Evolutionary conservation across 176 grass and related monocot genomes (phyloP), one percentile per base, ranked within the genome.

Genomic region (barley (Hordeum vulgare)): DNA sequence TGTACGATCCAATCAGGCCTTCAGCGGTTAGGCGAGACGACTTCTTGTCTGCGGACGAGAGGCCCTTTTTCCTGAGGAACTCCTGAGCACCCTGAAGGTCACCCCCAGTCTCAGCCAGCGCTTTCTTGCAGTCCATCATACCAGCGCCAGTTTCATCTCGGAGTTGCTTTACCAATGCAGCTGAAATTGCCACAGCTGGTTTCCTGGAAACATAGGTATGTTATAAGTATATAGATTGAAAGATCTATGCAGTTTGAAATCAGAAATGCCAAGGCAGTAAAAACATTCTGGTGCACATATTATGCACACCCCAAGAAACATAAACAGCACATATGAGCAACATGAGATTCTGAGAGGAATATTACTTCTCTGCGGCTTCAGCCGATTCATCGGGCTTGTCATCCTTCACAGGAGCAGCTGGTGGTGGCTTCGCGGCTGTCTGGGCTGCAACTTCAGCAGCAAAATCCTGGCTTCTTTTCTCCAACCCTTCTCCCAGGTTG

Each of bases 101-200:
- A 34, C 93, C 93, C 20, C 31, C 93, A 31, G 83, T 94, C 83
- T 99, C 97, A 61, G 85, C 77, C 9, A 99, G 83, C 8, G 93
- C 96, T 83, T 99, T 96, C 83, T 99, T 99, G 91, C 93, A 99
- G 41, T 99, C 96, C 96, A 94, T 99, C 96, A 99, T 99, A 68
- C 96, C 96, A 51, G 93, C 97, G 6, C 97, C 97, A 18, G 97
- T 99, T 85, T 99, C 97, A 21, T 96, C 93, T 66, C 97, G 90
- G 37, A 99, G 97, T 92, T 94, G 91, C 80, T 96, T 99, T 61
- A 99, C 97, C 80, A 99, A 81, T 66, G 89, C 81, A 35, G 93
- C 89, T 77, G 97, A 99, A 83, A 99, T 75, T 31, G 84, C 81
- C 76, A 89, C 86, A 58, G 81, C 83, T 68, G 82, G 86, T 70